phyloP scores from a whole-genome alignment of 306 rosid genomes.

The Sesbania bispinosa region DNA sequence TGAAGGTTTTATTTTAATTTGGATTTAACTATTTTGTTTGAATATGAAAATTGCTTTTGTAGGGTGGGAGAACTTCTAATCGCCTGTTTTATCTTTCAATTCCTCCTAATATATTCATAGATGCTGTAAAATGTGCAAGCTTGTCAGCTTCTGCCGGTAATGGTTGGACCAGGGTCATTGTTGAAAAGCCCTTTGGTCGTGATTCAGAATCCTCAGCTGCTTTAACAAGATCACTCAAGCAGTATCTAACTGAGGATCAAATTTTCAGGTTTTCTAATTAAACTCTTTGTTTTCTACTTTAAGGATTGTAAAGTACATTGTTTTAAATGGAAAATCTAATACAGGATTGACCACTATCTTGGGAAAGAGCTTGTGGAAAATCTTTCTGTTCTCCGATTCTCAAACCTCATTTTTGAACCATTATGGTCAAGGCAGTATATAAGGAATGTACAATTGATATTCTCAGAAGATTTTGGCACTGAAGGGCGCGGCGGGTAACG shows the following conservation, averaged over 20 bases:
- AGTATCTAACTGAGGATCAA: constrained; percentile 81
- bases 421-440: constrained; percentile 94
- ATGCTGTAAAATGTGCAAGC: constrained; percentile 86
- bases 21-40: constrained; percentile 23
- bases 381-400: constrained; percentile 88
- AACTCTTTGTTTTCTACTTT: constrained; percentile 13
- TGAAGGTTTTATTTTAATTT: background rate
- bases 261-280: constrained; percentile 60
- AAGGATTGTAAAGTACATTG: constrained; percentile 5
- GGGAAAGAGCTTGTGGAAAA: constrained; percentile 97
- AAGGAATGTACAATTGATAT: constrained; percentile 79
- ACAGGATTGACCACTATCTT: constrained; percentile 90
- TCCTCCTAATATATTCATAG: constrained; percentile 83
- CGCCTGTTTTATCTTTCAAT: constrained; percentile 89
- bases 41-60: constrained; percentile 33
- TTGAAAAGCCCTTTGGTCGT: constrained; percentile 93
- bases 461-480: constrained; percentile 95
- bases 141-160: constrained; percentile 66
- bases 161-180: constrained; percentile 98
- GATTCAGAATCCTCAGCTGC: constrained; percentile 94
- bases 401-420: constrained; percentile 90
- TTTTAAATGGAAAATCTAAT: constrained; percentile 6
- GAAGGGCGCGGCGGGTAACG: constrained; percentile 98
- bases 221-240: constrained; percentile 75
- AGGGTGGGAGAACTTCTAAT: constrained; percentile 75